Evolutionary conservation across 2,329 filamentous ascomycete species (phyloP).

Genomic region (Gyromitra esculenta): DNA sequence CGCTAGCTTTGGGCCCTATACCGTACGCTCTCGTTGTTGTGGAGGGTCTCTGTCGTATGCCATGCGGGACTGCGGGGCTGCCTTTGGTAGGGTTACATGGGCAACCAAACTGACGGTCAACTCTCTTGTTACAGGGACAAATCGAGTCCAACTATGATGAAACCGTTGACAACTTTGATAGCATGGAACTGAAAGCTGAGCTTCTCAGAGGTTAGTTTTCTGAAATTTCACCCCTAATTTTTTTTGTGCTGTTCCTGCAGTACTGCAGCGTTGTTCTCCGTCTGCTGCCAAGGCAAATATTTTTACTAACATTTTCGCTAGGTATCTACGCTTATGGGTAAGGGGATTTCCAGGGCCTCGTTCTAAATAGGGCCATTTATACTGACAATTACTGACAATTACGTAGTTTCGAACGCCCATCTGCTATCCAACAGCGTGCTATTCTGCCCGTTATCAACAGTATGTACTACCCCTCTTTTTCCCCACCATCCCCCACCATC

Average conservation of each 20-base stretch:
- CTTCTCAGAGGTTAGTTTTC: conserved; percentile 83
- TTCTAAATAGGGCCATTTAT: conserved; percentile 8
- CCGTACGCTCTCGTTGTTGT: conserved; percentile 4
- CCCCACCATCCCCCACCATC: conserved; percentile 36
- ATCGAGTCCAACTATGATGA: conserved; percentile 99
- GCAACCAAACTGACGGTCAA: conserved; percentile 31
- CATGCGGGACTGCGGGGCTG: conserved; percentile 42
- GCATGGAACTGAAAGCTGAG: conserved; percentile 96
- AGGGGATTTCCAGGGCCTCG: conserved; percentile 1
- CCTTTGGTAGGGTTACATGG: conserved; percentile 45
- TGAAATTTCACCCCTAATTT: conserved; percentile 12
- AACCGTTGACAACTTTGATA: conserved; percentile 98
- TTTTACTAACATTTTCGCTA: conserved; percentile 58
- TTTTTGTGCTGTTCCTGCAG: conserved; percentile 54
- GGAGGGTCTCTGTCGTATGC: conserved; percentile 3
- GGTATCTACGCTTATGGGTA: conserved; percentile 92
- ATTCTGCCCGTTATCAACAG: conserved; percentile 99
- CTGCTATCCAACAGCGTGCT: conserved; percentile 99
- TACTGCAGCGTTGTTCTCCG: neutral
- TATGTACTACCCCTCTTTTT: conserved; percentile 64
- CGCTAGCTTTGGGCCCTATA: conserved; percentile 12
- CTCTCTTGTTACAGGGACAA: conserved; percentile 72
- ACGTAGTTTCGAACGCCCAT: conserved; percentile 92
- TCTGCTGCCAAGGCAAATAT: conserved; percentile 25
- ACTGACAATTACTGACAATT: conserved; percentile 52